Evolutionary conservation across 768 basidiomycete species (phyloP).

Genomic region (Rhodotorula sphaerocarpa): DNA sequence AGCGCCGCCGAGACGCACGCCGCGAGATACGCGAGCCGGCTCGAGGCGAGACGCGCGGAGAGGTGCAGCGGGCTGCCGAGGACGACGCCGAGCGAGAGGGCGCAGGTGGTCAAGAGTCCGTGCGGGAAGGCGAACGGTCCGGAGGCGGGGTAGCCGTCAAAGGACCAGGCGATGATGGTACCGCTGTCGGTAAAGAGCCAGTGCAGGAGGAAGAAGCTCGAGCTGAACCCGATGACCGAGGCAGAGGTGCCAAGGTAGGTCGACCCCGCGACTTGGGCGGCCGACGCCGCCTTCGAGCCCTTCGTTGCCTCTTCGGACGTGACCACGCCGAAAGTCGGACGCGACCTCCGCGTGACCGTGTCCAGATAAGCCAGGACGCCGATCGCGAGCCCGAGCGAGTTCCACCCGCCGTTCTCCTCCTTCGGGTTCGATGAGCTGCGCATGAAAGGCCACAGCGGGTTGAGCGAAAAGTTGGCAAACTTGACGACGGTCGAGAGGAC

Average conservation of each 20-base stretch:
- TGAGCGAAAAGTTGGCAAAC: constrained; percentile 57
- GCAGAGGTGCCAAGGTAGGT: background rate
- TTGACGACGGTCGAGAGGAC: constrained; percentile 62
- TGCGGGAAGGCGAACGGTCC: constrained; percentile 26
- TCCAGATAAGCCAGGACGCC: constrained; percentile 10
- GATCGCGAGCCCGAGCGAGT: constrained; percentile 19
- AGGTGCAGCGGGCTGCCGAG: background rate
- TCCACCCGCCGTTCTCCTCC: constrained; percentile 23
- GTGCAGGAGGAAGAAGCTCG: constrained; percentile 28
- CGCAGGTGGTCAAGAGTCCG: constrained; percentile 8
- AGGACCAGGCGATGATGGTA: constrained; percentile 29
- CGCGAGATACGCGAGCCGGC: background rate
- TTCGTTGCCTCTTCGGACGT: too few relatives aligned
- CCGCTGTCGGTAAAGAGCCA: constrained; percentile 30
- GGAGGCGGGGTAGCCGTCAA: constrained; percentile 10
- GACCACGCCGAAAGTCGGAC: too few relatives aligned
- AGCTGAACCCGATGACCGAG: constrained; percentile 22
- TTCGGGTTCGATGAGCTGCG: background rate
- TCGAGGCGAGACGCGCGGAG: background rate
- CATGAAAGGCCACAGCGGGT: constrained; percentile 34
- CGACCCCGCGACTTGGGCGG: too few relatives aligned
- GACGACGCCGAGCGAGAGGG: constrained; percentile 3
- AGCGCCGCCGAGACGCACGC: background rate
- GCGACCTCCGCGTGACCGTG: background rate
- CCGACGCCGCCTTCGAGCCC: too few relatives aligned